Evolutionary conservation across 164 flowering plant species (phyloP).

Genomic region (Chimonanthus praecox): DNA sequence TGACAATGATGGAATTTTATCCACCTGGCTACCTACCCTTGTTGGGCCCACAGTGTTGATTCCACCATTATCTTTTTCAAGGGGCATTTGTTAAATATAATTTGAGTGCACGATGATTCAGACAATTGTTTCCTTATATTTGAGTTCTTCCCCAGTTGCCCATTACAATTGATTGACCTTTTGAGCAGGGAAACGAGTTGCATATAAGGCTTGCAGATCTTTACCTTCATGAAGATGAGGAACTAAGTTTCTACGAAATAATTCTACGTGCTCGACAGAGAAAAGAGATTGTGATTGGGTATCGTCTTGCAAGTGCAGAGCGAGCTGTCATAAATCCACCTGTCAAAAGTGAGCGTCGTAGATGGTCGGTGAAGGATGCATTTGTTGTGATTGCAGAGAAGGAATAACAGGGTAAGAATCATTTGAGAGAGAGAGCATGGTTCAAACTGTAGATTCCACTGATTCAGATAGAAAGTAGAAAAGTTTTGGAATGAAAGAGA

Average conservation of each 20-base stretch:
- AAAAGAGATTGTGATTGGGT: conserved; percentile 70
- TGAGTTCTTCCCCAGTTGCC: not conserved
- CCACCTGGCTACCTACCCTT: not conserved
- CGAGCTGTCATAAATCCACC: conserved; percentile 80
- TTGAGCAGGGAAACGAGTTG: conserved; percentile 71
- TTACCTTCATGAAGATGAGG: conserved; percentile 64
- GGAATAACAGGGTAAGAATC: conserved; percentile 22
- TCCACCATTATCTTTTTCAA: no score
- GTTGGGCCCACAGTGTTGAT: not conserved
- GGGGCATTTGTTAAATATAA: not conserved
- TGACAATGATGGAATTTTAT: not conserved
- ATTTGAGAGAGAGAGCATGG: no score
- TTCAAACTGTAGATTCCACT: no score
- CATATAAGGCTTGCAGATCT: conserved; percentile 71
- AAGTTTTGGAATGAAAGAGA: no score
- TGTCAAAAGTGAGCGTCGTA: conserved; percentile 46
- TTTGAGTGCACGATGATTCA: not conserved
- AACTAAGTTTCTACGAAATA: conserved; percentile 67
- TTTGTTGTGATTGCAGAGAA: conserved; percentile 75
- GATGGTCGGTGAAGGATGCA: conserved; percentile 56
- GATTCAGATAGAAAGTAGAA: no score
- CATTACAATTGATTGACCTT: not conserved
- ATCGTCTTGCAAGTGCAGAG: conserved; percentile 51
- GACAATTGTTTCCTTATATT: not conserved
- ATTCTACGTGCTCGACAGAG: conserved; percentile 66